Evolutionary conservation across 805 yeast species (phyloP).

Genomic region (Peterozyma toletana): DNA sequence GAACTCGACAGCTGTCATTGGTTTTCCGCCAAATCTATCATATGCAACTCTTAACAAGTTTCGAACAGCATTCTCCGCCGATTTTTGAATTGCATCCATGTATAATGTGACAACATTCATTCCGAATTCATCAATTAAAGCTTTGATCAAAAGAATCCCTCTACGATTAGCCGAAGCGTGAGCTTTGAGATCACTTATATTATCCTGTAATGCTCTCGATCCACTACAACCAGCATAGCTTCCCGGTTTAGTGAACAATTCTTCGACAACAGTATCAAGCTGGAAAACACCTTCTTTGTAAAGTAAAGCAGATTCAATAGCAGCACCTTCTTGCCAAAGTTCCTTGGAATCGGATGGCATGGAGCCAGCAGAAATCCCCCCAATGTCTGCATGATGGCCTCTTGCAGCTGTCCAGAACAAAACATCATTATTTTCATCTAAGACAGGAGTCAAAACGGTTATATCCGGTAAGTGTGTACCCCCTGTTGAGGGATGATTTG

Average conservation of each 20-base stretch:
- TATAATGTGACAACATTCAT: slow-evolving; percentile 54
- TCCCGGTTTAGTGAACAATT: slow-evolving; percentile 69
- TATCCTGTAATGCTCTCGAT: slow-evolving; percentile 76
- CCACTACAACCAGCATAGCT: slow-evolving; percentile 84
- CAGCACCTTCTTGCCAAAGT: slow-evolving; percentile 87
- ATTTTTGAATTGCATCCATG: slow-evolving; percentile 76
- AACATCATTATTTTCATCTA: slow-evolving; percentile 51
- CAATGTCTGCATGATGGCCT: slow-evolving; percentile 96
- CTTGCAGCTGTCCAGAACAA: slow-evolving; percentile 86
- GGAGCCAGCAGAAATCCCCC: slow-evolving; percentile 89
- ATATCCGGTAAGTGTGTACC: slow-evolving; percentile 88
- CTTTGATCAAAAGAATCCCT: slow-evolving; percentile 62
- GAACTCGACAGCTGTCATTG: slow-evolving; percentile 49
- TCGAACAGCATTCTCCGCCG: slow-evolving; percentile 70
- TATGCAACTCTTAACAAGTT: slow-evolving; percentile 40
- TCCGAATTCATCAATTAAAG: slow-evolving; percentile 57
- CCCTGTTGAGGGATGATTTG: slow-evolving; percentile 77
- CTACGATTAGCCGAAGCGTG: slow-evolving; percentile 85
- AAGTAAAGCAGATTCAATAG: slow-evolving; percentile 69
- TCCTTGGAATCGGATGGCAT: slow-evolving; percentile 91
- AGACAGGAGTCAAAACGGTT: slow-evolving; percentile 88
- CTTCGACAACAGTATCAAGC: slow-evolving; percentile 54
- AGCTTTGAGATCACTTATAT: slow-evolving; percentile 76
- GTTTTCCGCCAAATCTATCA: slow-evolving; percentile 25
- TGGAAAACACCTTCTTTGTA: slow-evolving; percentile 71